Evolutionary conservation across 2,329 filamentous ascomycete species (phyloP), one percentile per base, ranked within the genome.

Genomic region (Fusarium guadeloupense): DNA sequence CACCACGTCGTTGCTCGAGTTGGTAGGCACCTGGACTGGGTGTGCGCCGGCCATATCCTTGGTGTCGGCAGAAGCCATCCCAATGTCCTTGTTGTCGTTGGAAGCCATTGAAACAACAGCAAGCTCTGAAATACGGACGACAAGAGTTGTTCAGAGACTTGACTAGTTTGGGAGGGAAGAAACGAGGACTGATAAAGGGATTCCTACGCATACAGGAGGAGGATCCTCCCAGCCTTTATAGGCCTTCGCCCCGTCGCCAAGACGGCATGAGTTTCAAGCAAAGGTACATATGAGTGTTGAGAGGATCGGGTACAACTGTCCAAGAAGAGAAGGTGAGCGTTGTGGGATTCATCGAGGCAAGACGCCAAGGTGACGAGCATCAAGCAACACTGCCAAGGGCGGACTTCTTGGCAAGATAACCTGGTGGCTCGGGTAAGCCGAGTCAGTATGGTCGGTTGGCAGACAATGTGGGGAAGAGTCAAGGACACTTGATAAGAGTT

Each of bases 271-370:
- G 37, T 61, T 19, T 28, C 23, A 37, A 43, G 31, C 35, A 30
- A 59, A 59, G n/a, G n/a, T n/a, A n/a, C n/a, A n/a, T n/a, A n/a
- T n/a, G n/a, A n/a, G n/a, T n/a, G n/a, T n/a, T n/a, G n/a, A n/a
- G n/a, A n/a, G n/a, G n/a, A n/a, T n/a, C n/a, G n/a, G n/a, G n/a
- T n/a, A n/a, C n/a, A n/a, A n/a, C n/a, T n/a, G n/a, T n/a, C n/a
- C n/a, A n/a, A 62, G 60, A 65, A 50, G 46, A 65, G 57, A 59
- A 64, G 59, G 62, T 61, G 40, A 50, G 43, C 4, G 37, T 67
- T 62, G 53, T 64, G 38, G 59, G 50, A 67, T 62, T 58, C 23
- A 45, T 40, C 64, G 31, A 25, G 37, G 20, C 64, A 26, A 25
- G 37, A 17, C 21, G 65, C 65, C 65, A 67, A 68, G 65, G 41